Conservation (phyloP, 306 rosid genomes). For the Cucumis melo region DNA sequence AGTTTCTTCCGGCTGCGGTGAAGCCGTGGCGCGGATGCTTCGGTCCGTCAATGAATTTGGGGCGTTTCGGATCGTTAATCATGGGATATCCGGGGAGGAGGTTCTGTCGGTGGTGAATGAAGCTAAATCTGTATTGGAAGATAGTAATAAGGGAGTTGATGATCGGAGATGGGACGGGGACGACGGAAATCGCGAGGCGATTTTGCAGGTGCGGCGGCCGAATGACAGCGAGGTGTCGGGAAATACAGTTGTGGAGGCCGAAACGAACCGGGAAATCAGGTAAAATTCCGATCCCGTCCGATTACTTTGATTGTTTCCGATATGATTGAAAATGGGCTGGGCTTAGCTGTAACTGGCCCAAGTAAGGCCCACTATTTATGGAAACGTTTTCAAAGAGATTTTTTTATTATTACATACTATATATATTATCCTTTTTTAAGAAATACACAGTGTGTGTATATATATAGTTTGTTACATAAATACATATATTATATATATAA, state of each 20-base stretch:
- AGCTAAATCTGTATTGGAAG: constrained; percentile 20
- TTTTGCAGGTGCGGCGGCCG: constrained; percentile 28
- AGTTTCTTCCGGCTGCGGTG: background rate
- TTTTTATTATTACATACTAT: background rate
- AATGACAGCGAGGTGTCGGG: constrained; percentile 15
- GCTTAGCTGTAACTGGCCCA: background rate
- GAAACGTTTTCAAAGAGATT: background rate
- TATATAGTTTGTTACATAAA: no score
- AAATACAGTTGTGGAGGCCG: background rate
- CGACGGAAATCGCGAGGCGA: constrained; percentile 17
- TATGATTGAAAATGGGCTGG: background rate
- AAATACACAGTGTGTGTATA: no score
- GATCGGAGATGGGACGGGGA: background rate
- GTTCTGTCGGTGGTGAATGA: constrained; percentile 23
- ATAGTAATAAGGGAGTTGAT: background rate
- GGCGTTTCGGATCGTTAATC: constrained; percentile 40
- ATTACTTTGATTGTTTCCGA: background rate
- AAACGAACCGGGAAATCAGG: constrained; percentile 35
- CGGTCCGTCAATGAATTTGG: constrained; percentile 38
- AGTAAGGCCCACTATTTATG: background rate
- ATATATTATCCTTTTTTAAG: background rate
- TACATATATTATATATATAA: no score
- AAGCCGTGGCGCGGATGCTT: constrained; percentile 14
- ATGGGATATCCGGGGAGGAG: constrained; percentile 39
- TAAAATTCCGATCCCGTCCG: constrained; percentile 10